Conservation (phyloP, 192 early-diverging fungal species). For the Podila verticillata region DNA sequence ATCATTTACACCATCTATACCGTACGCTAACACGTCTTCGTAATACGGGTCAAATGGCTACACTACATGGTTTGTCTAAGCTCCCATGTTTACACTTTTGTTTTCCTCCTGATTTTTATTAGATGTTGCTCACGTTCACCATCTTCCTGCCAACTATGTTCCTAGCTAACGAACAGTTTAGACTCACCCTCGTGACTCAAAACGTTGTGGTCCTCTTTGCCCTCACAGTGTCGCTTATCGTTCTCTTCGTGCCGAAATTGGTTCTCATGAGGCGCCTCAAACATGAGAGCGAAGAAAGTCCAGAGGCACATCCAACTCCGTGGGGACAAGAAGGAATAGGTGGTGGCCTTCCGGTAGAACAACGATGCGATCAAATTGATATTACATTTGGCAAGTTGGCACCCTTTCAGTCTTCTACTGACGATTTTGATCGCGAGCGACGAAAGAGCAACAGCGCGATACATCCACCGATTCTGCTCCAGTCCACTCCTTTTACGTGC, state of each 20-base stretch:
- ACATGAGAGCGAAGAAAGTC: not conserved
- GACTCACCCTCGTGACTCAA: conserved; percentile 1
- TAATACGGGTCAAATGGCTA: too few species aligned
- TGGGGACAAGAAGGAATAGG: not conserved
- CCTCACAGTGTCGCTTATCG: not conserved
- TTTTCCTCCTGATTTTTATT: not conserved
- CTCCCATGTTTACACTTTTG: not conserved
- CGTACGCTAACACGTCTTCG: not conserved
- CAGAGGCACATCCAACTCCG: not conserved
- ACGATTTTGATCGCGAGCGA: too few species aligned
- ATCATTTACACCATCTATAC: conserved; percentile 15
- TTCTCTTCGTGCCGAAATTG: conserved; percentile 15
- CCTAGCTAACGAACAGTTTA: not conserved
- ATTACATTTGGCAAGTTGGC: too few species aligned
- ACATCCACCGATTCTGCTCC: too few species aligned
- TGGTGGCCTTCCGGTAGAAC: not conserved
- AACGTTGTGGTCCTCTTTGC: conserved; percentile 7
- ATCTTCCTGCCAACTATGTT: not conserved
- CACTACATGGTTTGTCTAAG: too few species aligned
- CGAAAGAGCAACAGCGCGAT: too few species aligned
- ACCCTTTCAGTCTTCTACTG: too few species aligned
- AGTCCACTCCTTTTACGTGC: too few species aligned
- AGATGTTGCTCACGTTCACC: conserved; percentile 3
- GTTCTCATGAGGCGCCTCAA: not conserved
- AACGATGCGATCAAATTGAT: not conserved